Base-by-base conservation (phyloP, 1,284 basidiomycete species). In the Tetrapyrgos nigripes region DNA sequence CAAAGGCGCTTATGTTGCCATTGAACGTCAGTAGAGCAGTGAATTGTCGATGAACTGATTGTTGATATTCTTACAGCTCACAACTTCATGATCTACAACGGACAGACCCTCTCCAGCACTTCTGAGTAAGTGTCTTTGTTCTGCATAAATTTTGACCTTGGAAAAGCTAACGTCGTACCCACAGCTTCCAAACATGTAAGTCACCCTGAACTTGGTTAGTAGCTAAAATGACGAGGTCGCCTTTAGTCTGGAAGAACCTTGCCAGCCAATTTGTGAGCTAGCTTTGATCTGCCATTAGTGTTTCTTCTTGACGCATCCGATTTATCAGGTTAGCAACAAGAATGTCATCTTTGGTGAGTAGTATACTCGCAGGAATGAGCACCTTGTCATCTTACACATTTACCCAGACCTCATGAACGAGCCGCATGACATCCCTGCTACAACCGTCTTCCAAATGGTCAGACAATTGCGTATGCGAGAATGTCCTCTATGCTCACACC, bases 51-150 rank as follows among this genome's bases (percentile, higher is more conserved):
- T 13, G 37, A 6, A 46, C 11, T 26, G 9, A 43, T 60, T 8
- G 62, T 43, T 37, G 55, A 55, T 27, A 47, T 3, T 52, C 17
- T 57, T 26, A 26, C 53, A 83, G 82, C 84, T 40, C 84, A 86
- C 73, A 86, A 86, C 73, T 87, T 69, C 72, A 82, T 85, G 81
- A 80, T 79, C 53, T 87, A 83, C 76, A 84, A 85, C 64, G 77
- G 78, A 54, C 70, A 68, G 24, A 68, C 78, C 21, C 83, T 86
- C 66, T 77, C 78, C 48, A 80, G 76, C 72, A 80, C 79, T 24
- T 72, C 77, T 37, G 70, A 76, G 81, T 84, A 62, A 71, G 81
- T 71, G 17, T 13, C 55, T 49, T 44, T 45, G 40, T 8, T 51
- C n/a, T 19, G 6, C 19, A 13, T 17, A 21, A 23, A 50, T 51